Conservation (phyloP, 139 green algal genomes). For the Chlamydomonas urium region DNA sequence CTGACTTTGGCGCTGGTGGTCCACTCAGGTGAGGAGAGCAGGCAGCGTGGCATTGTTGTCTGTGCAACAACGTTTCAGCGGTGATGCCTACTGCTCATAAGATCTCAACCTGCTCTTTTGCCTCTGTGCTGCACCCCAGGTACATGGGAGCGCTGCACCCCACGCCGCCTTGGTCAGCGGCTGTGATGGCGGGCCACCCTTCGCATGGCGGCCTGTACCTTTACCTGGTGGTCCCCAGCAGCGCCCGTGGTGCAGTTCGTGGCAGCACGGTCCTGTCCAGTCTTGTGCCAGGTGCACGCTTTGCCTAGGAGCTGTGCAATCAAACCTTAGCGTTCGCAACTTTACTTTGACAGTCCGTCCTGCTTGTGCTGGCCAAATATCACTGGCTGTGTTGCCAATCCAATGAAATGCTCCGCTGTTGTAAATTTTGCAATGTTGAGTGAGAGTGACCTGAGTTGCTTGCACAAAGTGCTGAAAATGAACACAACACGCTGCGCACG, state of each 20-base stretch:
- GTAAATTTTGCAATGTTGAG: too few relatives aligned
- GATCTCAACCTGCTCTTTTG: neutral
- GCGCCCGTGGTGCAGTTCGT: slow-evolving; percentile 13
- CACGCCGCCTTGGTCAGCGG: slow-evolving; percentile 29
- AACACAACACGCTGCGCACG: too few relatives aligned
- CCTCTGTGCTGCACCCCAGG: neutral
- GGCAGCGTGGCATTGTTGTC: neutral
- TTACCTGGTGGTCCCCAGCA: slow-evolving; percentile 24
- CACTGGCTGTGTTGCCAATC: too few relatives aligned
- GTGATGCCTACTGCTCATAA: neutral
- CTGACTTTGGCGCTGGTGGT: slow-evolving; percentile 26
- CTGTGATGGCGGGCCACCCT: slow-evolving; percentile 27
- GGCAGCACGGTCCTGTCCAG: slow-evolving; percentile 13
- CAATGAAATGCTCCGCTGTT: too few relatives aligned
- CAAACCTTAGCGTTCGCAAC: too few relatives aligned
- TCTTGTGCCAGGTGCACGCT: slow-evolving; percentile 16
- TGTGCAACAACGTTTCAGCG: neutral
- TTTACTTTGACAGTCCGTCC: too few relatives aligned
- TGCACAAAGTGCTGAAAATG: too few relatives aligned
- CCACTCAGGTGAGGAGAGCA: slow-evolving; percentile 11
- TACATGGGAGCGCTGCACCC: slow-evolving; percentile 23
- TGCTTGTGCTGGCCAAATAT: too few relatives aligned
- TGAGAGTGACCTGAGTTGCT: too few relatives aligned
- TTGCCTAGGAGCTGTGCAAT: too few relatives aligned
- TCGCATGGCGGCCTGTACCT: slow-evolving; percentile 18